Conservation (phyloP, 1,284 basidiomycete genomes). For the Dichomitus squalens region DNA sequence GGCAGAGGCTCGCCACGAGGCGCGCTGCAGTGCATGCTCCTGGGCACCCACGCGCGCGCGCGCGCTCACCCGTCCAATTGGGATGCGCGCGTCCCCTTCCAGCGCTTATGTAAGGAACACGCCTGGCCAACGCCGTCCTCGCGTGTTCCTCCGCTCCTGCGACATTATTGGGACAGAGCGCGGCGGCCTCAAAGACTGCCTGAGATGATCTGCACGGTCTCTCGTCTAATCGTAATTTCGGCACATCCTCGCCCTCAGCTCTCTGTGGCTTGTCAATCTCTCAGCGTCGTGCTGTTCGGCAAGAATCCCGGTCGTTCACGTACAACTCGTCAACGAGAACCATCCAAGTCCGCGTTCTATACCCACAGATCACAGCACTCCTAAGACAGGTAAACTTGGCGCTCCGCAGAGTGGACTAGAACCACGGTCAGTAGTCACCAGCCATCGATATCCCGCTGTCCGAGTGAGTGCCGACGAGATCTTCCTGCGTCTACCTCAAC, state of each 20-base stretch:
- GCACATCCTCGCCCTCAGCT: background rate
- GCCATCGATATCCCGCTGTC: background rate
- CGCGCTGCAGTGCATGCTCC: constrained; percentile 14
- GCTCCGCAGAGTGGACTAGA: background rate
- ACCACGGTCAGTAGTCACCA: background rate
- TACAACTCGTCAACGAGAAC: background rate
- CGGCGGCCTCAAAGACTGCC: background rate
- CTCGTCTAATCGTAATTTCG: background rate
- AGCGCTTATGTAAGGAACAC: constrained; percentile 26
- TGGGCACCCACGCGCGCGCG: background rate
- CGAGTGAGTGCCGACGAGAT: background rate
- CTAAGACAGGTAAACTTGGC: background rate
- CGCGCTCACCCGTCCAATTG: constrained; percentile 5
- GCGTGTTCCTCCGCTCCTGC: constrained; percentile 16
- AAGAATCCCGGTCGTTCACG: background rate
- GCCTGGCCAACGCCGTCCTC: constrained; percentile 31
- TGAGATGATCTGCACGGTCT: background rate
- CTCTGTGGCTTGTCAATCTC: background rate
- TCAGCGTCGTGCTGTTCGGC: background rate
- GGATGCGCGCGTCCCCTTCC: constrained; percentile 6
- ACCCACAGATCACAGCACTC: background rate
- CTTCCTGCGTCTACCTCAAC: background rate
- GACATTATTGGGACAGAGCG: background rate
- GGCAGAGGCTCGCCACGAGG: constrained; percentile 25
- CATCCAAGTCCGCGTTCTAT: background rate